Conservation (phyloP, 2,329 filamentous ascomycete species). For the Aspergillus felis region DNA sequence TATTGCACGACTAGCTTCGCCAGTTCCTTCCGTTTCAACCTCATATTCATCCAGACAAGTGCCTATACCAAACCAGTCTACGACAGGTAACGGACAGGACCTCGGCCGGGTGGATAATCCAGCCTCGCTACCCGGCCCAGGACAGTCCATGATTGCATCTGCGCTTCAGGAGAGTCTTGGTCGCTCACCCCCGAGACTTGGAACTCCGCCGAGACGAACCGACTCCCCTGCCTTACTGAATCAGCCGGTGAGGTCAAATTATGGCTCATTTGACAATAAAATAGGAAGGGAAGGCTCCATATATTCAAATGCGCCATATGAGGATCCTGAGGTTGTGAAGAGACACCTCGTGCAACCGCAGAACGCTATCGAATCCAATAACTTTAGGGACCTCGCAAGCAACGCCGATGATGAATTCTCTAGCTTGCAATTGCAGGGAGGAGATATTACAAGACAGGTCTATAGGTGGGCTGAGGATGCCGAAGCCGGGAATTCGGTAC, state of each 20-base stretch:
- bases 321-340: conserved; percentile 88
- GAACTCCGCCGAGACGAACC: conserved; percentile 49
- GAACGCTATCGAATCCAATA: conserved; percentile 33
- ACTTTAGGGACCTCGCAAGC: conserved; percentile 32
- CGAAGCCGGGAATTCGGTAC: conserved; percentile 57
- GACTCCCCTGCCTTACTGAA: conserved; percentile 55
- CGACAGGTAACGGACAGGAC: conserved; percentile 53
- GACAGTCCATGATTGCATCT: conserved; percentile 81
- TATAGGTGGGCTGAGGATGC: conserved; percentile 95
- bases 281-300: conserved; percentile 48
- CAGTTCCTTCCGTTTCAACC: conserved; percentile 47
- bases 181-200: conserved; percentile 39
- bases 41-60: conserved; percentile 38
- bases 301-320: conserved; percentile 58
- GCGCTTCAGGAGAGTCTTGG: conserved; percentile 75
- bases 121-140: conserved; percentile 67
- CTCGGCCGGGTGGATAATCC: conserved; percentile 58
- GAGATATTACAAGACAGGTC: conserved; percentile 89
- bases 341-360: conserved; percentile 78
- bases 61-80: conserved; percentile 37
- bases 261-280: conserved; percentile 79
- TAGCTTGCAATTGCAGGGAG: conserved; percentile 85
- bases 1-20: conserved; percentile 54
- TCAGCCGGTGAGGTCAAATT: conserved; percentile 63
- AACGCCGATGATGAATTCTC: conserved; percentile 78